A percentile compares a stretch with the other conserved stretches of the same genome.
phyloP scores from a whole-genome alignment of 176 grass and related monocot genomes.

The bread wheat (Triticum aestivum) region DNA sequence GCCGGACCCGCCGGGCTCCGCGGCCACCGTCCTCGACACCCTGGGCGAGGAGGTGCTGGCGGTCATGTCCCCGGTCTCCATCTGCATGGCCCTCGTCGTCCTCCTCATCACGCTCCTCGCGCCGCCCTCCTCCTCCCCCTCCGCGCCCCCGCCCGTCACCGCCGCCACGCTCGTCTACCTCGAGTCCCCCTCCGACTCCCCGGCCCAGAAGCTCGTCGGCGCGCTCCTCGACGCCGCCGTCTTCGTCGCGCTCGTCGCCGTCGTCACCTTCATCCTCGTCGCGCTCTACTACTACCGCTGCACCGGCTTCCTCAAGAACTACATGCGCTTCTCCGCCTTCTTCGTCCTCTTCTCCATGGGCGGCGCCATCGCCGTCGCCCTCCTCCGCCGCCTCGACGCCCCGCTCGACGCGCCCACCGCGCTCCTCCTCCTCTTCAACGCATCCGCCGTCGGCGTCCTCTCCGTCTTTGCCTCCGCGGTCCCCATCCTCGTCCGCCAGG shows the following conservation, averaged over 20 bases:
- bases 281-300: slow-evolving; percentile 98
- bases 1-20: not conserved
- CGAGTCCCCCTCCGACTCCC: slow-evolving; percentile 65
- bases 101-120: slow-evolving; percentile 75
- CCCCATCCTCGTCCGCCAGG: slow-evolving; percentile 84
- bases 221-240: slow-evolving; percentile 84
- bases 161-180: slow-evolving; percentile 81
- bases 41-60: slow-evolving; percentile 83
- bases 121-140: slow-evolving; percentile 31
- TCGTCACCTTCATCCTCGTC: slow-evolving; percentile 72
- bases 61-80: slow-evolving; percentile 91
- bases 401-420: slow-evolving; percentile 71
- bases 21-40: slow-evolving; percentile 60
- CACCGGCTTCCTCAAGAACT: slow-evolving; percentile 89
- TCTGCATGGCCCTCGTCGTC: slow-evolving; percentile 95
- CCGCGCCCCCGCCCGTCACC: slow-evolving; percentile 52
- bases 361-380: slow-evolving; percentile 56
- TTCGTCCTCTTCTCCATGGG: slow-evolving; percentile 97
- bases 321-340: slow-evolving; percentile 97
- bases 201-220: slow-evolving; percentile 61
- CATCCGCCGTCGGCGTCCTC: slow-evolving; percentile 66
- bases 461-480: slow-evolving; percentile 77
- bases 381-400: slow-evolving; percentile 56
- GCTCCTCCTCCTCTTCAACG: slow-evolving; percentile 79
- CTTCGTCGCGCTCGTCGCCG: slow-evolving; percentile 81